Percentiles rank a stretch among this genome's conserved stretches.
These are phyloP conservation scores for Saccharomyces paradoxus DNA, from an alignment of 805 yeast genomes.

Conservation along the genomic window DNA sequence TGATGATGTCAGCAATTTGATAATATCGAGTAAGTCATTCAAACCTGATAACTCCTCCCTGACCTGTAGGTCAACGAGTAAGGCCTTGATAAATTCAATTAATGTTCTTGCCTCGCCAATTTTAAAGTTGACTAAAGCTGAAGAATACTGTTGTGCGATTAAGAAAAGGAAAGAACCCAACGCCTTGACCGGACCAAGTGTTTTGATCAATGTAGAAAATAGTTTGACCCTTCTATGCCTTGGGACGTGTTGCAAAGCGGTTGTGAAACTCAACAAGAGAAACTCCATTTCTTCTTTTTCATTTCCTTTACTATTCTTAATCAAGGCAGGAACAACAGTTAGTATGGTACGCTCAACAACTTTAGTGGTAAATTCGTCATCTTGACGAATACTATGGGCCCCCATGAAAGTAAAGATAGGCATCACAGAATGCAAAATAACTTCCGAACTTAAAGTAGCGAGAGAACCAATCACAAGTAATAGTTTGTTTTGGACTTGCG, in stretches of 20 bases:
- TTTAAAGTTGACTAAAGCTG: constrained; percentile 46
- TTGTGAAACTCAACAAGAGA: constrained; percentile 77
- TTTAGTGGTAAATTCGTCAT: constrained; percentile 87
- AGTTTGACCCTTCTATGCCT: constrained; percentile 88
- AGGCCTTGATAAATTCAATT: constrained; percentile 63
- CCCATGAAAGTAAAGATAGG: constrained; percentile 99
- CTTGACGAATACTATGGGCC: constrained; percentile 92
- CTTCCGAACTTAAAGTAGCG: constrained; percentile 84
- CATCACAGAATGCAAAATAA: constrained; percentile 92
- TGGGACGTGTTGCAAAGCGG: constrained; percentile 93
- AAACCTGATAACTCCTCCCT: constrained; percentile 57
- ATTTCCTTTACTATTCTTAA: constrained; percentile 37
- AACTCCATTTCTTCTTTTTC: constrained; percentile 67
- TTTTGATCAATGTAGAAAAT: constrained; percentile 66
- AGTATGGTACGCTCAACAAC: constrained; percentile 88
- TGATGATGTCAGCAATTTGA: constrained; percentile 33
- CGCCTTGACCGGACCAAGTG: constrained; percentile 61
- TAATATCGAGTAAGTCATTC: constrained; percentile 38
- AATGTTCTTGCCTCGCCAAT: constrained; percentile 57
- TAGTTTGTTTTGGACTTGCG: constrained; percentile 88
- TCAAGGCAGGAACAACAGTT: constrained; percentile 84
- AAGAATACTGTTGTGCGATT: constrained; percentile 70
- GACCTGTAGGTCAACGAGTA: constrained; percentile 60
- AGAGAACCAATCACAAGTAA: constrained; percentile 78
- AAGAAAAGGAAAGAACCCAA: constrained; percentile 68